Conservation (phyloP, 306 rosid species). For the Acacia confusa region DNA sequence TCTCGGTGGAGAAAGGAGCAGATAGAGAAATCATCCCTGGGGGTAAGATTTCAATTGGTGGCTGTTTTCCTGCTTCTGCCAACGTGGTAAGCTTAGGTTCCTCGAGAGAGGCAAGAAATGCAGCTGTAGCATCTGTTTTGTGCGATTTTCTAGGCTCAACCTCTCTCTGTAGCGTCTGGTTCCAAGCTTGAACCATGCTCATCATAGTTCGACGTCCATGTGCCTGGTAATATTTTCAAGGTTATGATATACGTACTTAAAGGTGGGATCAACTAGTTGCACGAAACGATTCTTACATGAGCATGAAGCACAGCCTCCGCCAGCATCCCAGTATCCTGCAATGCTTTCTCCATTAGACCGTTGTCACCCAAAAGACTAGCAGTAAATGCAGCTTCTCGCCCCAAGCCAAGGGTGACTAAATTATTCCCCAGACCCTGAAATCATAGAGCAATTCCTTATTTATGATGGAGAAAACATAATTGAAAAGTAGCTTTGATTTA, state of each 20-base stretch:
- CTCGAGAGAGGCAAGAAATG: conserved; percentile 88
- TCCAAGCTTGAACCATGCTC: conserved; percentile 88
- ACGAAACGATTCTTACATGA: conserved; percentile 55
- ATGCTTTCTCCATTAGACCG: conserved; percentile 95
- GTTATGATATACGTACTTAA: conserved; percentile 38
- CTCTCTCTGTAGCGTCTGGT: conserved; percentile 86
- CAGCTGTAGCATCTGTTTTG: conserved; percentile 87
- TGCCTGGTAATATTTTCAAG: conserved; percentile 58
- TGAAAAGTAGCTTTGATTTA: background rate
- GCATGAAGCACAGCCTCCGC: conserved; percentile 99
- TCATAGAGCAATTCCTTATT: background rate
- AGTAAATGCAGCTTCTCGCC: conserved; percentile 97
- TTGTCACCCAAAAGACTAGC: conserved; percentile 94
- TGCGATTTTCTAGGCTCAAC: conserved; percentile 66
- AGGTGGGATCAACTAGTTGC: conserved; percentile 12
- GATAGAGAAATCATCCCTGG: conserved; percentile 83
- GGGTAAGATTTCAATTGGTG: conserved; percentile 88
- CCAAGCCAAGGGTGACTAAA: conserved; percentile 78
- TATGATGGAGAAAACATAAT: background rate
- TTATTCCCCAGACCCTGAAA: conserved; percentile 83
- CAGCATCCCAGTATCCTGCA: conserved; percentile 98
- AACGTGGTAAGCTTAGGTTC: conserved; percentile 90
- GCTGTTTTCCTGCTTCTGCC: conserved; percentile 79
- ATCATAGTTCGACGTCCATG: conserved; percentile 92
- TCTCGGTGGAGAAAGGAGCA: conserved; percentile 64